Evolutionary conservation across 345 rosid genomes (phyloP), one percentile per base, ranked within the genome.

Genomic region (Populus davidiana): DNA sequence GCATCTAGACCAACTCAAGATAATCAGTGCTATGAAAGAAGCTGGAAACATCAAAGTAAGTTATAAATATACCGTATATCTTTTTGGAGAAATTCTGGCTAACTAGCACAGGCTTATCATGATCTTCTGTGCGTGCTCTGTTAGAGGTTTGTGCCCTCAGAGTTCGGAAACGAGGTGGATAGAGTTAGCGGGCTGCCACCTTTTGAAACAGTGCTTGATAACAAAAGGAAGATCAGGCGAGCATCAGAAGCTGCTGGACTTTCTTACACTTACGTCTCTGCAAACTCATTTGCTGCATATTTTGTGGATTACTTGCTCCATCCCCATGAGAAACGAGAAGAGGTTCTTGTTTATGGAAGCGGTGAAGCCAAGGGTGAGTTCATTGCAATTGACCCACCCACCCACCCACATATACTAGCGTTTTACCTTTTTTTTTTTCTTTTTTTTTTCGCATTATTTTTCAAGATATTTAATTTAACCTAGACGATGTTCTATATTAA

Each of bases 131-230:
- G 49, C 13, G 3, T 12, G 49, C 5, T 33, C 5, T 43, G 12
- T 21, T 35, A 85, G 86, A 86, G 86, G 54, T 86, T 86, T 78
- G 70, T 86, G 25, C 88, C 88, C 3, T 86, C 88, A 47, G 86
- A 86, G 71, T 86, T 61, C 39, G 88, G 88, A 5, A 83, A 79
- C 6, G 88, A 86, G 29, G 88, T 75, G 10, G 88, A 86, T 29
- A 70, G 86, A 43, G 80, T 76, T 21, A 76, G 74, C 6, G 81
- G 74, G 17, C 56, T 83, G 38, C 78, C 82, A 27, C 83, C 86
- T 0, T 78, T 83, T 25, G 81, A 86, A 69, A 72, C 77, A 1
- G 5, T 83, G 70, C 75, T 83, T 18, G 83, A 20, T 13, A 81
- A 74, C 63, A 86, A 86, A 68, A 67, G 82, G 35, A 80, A 76